These are phyloP conservation scores for Aphanomyces invadans DNA, from an alignment of 352 stramenopile species.

Conservation along the genomic window DNA sequence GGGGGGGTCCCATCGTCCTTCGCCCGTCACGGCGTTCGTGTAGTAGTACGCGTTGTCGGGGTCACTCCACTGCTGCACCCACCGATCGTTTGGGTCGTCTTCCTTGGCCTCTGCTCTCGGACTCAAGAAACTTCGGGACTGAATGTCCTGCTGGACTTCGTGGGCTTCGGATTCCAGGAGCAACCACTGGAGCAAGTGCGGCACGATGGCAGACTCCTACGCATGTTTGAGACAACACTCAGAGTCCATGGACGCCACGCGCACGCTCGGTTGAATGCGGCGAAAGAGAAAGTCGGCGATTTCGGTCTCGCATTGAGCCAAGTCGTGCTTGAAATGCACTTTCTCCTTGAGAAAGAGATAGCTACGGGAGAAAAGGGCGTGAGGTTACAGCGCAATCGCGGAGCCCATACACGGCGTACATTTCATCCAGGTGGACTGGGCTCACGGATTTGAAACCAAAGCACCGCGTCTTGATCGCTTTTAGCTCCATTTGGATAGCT, in stretches of 20 bases:
- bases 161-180: slow-evolving; percentile 62
- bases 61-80: slow-evolving; percentile 63
- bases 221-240: no score
- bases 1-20: slow-evolving; percentile 58
- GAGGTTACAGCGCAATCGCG: no score
- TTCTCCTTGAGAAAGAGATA: slow-evolving; percentile 80
- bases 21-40: slow-evolving; percentile 42
- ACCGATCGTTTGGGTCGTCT: slow-evolving; percentile 37
- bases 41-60: slow-evolving; percentile 53
- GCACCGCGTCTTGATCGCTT: slow-evolving; percentile 49
- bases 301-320: slow-evolving; percentile 55
- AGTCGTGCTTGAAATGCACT: slow-evolving; percentile 59
- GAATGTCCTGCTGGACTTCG: slow-evolving; percentile 53
- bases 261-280: slow-evolving; percentile 30
- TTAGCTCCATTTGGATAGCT: slow-evolving; percentile 14
- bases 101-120: slow-evolving; percentile 20
- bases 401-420: no score
- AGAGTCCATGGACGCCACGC: no score
- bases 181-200: slow-evolving; percentile 65
- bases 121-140: slow-evolving; percentile 40
- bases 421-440: slow-evolving; percentile 48
- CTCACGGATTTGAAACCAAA: slow-evolving; percentile 58
- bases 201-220: slow-evolving; percentile 47
- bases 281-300: slow-evolving; percentile 60
- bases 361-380: slow-evolving; percentile 26